Evolutionary conservation across 2,329 filamentous ascomycete species (phyloP).

Genomic region (Drechslera avenae): DNA sequence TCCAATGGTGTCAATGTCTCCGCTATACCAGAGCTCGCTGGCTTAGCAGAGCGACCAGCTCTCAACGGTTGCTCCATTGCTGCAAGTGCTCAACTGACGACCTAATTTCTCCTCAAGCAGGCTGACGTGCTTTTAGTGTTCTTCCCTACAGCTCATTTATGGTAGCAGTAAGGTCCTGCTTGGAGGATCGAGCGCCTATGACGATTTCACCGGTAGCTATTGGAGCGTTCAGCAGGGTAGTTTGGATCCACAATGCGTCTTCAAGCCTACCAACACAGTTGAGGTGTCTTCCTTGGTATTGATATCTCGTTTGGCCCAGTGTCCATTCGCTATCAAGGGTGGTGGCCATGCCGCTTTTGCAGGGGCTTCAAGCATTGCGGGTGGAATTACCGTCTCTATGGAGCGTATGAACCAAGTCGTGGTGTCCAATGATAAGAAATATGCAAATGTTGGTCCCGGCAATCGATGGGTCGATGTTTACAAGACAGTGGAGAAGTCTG

Average conservation of each 20-base stretch:
- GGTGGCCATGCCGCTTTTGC: conserved; percentile 52
- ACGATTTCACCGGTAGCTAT: conserved; percentile 27
- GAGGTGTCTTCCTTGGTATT: conserved; percentile 30
- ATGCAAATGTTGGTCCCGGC: conserved; percentile 39
- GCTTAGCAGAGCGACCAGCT: conserved; percentile 3
- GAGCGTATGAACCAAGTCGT: conserved; percentile 36
- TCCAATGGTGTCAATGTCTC: conserved; percentile 26
- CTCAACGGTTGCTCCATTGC: conserved; percentile 25
- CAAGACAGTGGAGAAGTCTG: conserved; percentile 27
- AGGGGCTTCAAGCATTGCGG: conserved; percentile 50
- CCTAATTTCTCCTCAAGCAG: neutral
- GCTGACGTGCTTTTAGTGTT: conserved; percentile 25
- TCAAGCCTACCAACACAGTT: conserved; percentile 25
- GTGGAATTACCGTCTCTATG: conserved; percentile 53
- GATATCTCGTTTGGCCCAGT: conserved; percentile 31
- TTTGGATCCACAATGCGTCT: conserved; percentile 34
- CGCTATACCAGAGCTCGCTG: conserved; percentile 22
- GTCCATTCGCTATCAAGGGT: conserved; percentile 52
- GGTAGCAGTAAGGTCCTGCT: conserved; percentile 23
- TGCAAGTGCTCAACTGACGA: conserved; percentile 19
- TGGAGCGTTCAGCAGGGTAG: conserved; percentile 38
- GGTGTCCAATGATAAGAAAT: conserved; percentile 29
- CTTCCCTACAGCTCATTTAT: conserved; percentile 28
- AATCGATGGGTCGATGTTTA: conserved; percentile 46
- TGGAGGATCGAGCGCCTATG: conserved; percentile 22